These are phyloP conservation scores for Kodamaea ohmeri DNA, from an alignment of 1,139 yeast species.

Conservation along the genomic window DNA sequence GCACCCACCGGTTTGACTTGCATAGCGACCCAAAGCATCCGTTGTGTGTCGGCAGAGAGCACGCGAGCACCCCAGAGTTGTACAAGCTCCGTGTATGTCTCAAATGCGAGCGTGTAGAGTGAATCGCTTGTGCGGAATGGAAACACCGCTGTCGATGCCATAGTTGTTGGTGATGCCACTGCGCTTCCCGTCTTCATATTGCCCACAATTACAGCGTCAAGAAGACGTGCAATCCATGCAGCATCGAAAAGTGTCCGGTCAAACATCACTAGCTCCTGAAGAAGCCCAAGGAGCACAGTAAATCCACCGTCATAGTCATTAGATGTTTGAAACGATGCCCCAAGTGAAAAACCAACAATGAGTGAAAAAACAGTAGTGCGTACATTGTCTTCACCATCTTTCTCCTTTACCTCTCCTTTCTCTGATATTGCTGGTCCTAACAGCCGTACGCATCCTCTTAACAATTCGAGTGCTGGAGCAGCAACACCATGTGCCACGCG, in stretches of 20 bases:
- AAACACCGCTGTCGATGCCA: slow-evolving; percentile 34
- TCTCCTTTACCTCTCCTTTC: slow-evolving; percentile 11
- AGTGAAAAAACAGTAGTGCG: slow-evolving; percentile 31
- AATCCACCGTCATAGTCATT: slow-evolving; percentile 31
- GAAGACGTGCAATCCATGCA: slow-evolving; percentile 17
- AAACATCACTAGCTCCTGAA: slow-evolving; percentile 42
- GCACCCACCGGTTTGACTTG: slow-evolving; percentile 40
- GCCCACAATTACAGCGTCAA: slow-evolving; percentile 33
- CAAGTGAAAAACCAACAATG: slow-evolving; percentile 30
- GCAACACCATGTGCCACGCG: slow-evolving; percentile 28
- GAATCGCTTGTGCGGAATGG: slow-evolving; percentile 40
- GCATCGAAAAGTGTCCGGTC: slow-evolving; percentile 38
- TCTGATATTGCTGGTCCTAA: slow-evolving; percentile 32
- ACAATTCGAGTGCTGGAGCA: slow-evolving; percentile 24
- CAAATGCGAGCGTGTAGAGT: slow-evolving; percentile 37
- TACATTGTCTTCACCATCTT: no score
- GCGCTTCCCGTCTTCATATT: slow-evolving; percentile 40
- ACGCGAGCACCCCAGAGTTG: slow-evolving; percentile 37
- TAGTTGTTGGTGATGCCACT: slow-evolving; percentile 34
- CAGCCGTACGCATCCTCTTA: slow-evolving; percentile 34
- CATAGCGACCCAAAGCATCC: slow-evolving; percentile 45
- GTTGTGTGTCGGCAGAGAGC: slow-evolving; percentile 36
- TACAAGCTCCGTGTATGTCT: slow-evolving; percentile 39
- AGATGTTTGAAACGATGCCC: slow-evolving; percentile 14
- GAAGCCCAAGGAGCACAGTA: slow-evolving; percentile 27